These are phyloP conservation scores for Neoboletus magnificus DNA, from an alignment of 768 basidiomycete genomes.

Conservation along the genomic window DNA sequence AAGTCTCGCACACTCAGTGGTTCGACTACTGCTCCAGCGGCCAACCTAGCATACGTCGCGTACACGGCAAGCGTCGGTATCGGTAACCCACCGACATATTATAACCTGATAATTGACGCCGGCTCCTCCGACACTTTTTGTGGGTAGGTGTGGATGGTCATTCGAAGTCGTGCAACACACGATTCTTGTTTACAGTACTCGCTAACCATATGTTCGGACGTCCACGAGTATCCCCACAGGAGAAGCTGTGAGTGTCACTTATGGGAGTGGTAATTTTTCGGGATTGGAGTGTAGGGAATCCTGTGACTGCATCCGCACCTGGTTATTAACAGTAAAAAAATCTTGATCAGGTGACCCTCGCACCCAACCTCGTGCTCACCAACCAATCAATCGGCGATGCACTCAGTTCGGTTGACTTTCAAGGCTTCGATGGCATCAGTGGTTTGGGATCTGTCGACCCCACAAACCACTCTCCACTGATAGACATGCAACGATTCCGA, in stretches of 20 bases:
- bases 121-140: slow-evolving; percentile 33
- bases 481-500: too few relatives aligned
- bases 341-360: slow-evolving; percentile 26
- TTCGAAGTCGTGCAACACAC: background rate
- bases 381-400: slow-evolving; percentile 31
- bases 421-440: slow-evolving; percentile 26
- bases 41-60: too few relatives aligned
- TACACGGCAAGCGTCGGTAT: too few relatives aligned
- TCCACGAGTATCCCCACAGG: slow-evolving; percentile 28
- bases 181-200: slow-evolving; percentile 15
- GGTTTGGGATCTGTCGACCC: slow-evolving; percentile 26
- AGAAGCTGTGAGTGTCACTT: slow-evolving; percentile 6
- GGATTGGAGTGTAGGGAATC: slow-evolving; percentile 36
- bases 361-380: slow-evolving; percentile 21
- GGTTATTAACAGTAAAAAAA: slow-evolving; percentile 6
- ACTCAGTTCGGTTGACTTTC: slow-evolving; percentile 9
- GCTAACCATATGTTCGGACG: slow-evolving; percentile 17
- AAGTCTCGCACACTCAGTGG: too few relatives aligned
- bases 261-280: background rate
- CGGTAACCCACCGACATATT: too few relatives aligned
- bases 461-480: too few relatives aligned
- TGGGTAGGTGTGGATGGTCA: background rate
- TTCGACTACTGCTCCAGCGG: too few relatives aligned
- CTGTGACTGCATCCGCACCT: background rate
- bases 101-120: slow-evolving; percentile 31